Evolutionary conservation across 2,329 filamentous ascomycete species (phyloP).

Genomic region (Setomelanomma holmii): DNA sequence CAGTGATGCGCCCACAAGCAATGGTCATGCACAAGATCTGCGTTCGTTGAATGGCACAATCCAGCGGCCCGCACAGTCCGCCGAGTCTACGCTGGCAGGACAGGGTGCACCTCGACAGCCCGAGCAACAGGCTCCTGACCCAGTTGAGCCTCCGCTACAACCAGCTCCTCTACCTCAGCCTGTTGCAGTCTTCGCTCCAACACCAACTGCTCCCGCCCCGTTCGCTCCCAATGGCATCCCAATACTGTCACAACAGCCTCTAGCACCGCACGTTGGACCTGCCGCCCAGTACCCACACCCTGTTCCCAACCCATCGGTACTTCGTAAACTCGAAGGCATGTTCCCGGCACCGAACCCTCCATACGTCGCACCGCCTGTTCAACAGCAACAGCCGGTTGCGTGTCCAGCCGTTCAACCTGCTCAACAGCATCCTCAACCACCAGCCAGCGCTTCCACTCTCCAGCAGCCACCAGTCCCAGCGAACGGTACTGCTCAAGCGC

Average conservation of each 20-base stretch:
- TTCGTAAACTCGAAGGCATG: slow-evolving; percentile 19
- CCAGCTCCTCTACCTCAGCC: slow-evolving; percentile 3
- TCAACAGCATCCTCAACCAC: background rate
- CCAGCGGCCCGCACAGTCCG: background rate
- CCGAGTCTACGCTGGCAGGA: background rate
- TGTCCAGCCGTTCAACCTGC: background rate
- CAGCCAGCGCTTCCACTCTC: no score
- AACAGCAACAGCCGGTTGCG: slow-evolving; percentile 1
- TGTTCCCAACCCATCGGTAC: slow-evolving; percentile 6
- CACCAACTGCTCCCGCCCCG: background rate
- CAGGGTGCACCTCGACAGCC: slow-evolving; percentile 8
- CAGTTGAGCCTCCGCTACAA: slow-evolving; percentile 3
- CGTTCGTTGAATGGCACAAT: background rate
- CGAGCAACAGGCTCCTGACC: slow-evolving; percentile 2
- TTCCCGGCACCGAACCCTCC: slow-evolving; percentile 31
- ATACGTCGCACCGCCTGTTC: slow-evolving; percentile 18
- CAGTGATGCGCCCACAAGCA: background rate
- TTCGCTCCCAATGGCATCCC: slow-evolving; percentile 14
- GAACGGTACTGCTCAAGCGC: background rate
- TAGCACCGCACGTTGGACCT: background rate
- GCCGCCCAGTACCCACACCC: slow-evolving; percentile 5
- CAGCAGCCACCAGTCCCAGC: background rate
- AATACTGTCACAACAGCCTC: slow-evolving; percentile 1
- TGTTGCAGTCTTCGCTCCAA: background rate
- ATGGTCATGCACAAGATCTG: background rate